Base-by-base conservation (phyloP, 371 early-diverging fungal genomes). In the Zychaea mexicana region DNA sequence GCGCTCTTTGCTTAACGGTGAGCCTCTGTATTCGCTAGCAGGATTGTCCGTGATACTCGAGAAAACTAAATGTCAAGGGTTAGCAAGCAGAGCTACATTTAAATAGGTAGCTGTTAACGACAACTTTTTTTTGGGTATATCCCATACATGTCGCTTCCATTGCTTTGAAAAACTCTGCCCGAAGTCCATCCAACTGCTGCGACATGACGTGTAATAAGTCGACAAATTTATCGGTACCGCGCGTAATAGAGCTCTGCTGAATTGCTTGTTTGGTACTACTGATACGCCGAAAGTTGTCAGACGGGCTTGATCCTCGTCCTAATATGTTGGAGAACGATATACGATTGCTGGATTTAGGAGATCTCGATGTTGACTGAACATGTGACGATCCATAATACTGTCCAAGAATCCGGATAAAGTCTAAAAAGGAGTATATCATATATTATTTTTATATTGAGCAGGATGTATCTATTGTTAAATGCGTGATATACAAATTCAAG, bases 131-230 rank as follows among this genome's bases (percentile, higher is more conserved):
- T 17, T 22, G n/a, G 13, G 15, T 3, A 7, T 15, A 39, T 12
- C 4, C 58, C 68, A 66, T 64, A 73, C 75, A 83, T 42, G 70
- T 77, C 54, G 77, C 73, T 30, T 73, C 73, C 17, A 92, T 27
- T 6, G 84, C 71, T 28, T 74, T 63, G 21, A 90, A 78, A 53
- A 90, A 91, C 13, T 92, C 89, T 2, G 69, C 42, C 2, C 72
- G 57, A 67, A 89, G 77, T 0, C 75, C 70, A 47, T 91, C 88
- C 57, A 92, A 64, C 58, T 92, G 87, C 1, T 78, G 72, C 0
- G 69, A 64, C 81, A 72, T 76, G 7, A 55, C 63, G 30, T 74
- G 72, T 0, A 85, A 60, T 15, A 82, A 61, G 24, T 70, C 67
- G 31, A 80, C 58, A 24, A 83, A 61, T 10, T 69, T 61, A n/a